Base-by-base conservation (phyloP, 2,329 filamentous ascomycete genomes). In the Sarocladiaceae sp. region DNA sequence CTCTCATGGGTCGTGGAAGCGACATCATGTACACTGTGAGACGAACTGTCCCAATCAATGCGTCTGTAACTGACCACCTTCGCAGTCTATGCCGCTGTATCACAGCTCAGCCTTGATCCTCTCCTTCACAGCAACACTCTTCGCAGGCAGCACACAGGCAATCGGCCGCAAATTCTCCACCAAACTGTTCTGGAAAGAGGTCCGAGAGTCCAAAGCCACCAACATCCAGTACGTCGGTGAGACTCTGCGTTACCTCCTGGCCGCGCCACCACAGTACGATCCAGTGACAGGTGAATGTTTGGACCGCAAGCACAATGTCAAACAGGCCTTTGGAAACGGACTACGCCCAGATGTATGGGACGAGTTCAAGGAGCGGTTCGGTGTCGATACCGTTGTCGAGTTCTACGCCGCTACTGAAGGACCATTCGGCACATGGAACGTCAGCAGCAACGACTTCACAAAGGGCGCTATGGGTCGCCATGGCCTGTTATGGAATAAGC, bases 191-290 rank as follows among this genome's bases (percentile, higher is more conserved):
- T 94, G 89, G 86, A 73, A 80, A 15, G 88, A 93, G 52, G 86
- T 86, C 15, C 80, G 87, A n/a, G 77, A 79, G 40, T 80, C 79
- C 47, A 72, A 85, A 8, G 86, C 90, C 18, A 94, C 88, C 1
- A 77, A 84, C 3, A 86, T 95, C 55, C 90, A 95, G 64, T 96
- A 96, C 64, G 90, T 96, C 13, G 90, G 90, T 50, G 90, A 96
- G 67, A 93, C 89, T 1, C 86, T 90, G 57, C 85, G 90, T 5
- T 96, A 96, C 65, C 78, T 95, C 3, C 76, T 95, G 11, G 78
- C 87, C 0, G 82, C 83, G 0, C 80, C 86, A 2, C 74, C 81
- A 0, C 76, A 86, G 52, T 66, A 75, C 23, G 84, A 90, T 58
- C 76, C 84, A 0, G 65, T 64, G 6, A 89, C 84, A 0, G 84